Evolutionary conservation across 1,284 basidiomycete species (phyloP).

Genomic region (Malassezia sp.): DNA sequence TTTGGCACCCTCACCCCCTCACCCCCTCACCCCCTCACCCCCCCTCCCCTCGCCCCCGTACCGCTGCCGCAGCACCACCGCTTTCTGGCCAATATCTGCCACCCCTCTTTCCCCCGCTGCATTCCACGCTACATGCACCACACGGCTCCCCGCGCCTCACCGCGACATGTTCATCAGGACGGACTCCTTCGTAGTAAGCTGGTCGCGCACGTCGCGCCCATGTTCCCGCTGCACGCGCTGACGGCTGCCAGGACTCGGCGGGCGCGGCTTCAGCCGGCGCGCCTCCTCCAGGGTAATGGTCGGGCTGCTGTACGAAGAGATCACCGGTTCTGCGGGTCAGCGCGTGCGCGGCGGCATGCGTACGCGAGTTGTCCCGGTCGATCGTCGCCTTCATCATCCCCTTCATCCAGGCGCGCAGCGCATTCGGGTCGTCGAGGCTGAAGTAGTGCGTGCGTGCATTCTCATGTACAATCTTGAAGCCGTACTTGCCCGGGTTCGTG

Average conservation of each 20-base stretch:
- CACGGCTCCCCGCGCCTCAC: too few relatives aligned
- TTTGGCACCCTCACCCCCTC: too few relatives aligned
- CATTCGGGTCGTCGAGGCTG: constrained; percentile 70
- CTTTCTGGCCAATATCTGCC: too few relatives aligned
- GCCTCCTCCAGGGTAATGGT: constrained; percentile 90
- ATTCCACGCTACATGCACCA: too few relatives aligned
- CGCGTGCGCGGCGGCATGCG: too few relatives aligned
- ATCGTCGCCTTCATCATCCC: constrained; percentile 98
- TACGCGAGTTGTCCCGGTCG: constrained; percentile 52
- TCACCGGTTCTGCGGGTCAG: too few relatives aligned
- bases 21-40: too few relatives aligned
- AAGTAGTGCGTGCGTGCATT: constrained; percentile 79
- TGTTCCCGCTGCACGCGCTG: constrained; percentile 79
- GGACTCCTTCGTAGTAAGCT: constrained; percentile 58
- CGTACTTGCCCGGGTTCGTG: constrained; percentile 80
- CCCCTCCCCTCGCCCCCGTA: too few relatives aligned
- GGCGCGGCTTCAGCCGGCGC: constrained; percentile 88
- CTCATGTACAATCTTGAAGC: constrained; percentile 87
- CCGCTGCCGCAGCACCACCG: too few relatives aligned
- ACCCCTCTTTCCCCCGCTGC: too few relatives aligned
- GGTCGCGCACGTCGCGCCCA: constrained; percentile 74
- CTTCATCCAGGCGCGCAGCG: constrained; percentile 97
- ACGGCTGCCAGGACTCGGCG: constrained; percentile 77
- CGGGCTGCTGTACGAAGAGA: constrained; percentile 91
- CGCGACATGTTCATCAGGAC: too few relatives aligned